A percentile compares a stretch with the other conserved stretches of the same genome.
phyloP scores from a whole-genome alignment of 768 basidiomycete genomes.

The Sutorius australiensis region DNA sequence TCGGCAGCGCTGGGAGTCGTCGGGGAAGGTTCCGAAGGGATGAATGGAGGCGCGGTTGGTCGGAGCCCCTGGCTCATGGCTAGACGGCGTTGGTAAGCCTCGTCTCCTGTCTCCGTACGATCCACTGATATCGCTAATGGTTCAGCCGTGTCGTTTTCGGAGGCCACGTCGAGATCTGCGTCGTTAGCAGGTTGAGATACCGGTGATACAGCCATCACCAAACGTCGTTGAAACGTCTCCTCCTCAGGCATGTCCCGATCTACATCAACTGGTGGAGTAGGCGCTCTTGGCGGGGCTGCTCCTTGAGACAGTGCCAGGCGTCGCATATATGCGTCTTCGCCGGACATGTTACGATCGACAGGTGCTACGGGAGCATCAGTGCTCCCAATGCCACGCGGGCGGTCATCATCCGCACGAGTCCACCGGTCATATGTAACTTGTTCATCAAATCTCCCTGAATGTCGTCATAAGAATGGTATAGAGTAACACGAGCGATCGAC shows the following conservation, averaged over 20 bases:
- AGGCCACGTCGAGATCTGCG: slow-evolving; percentile 17
- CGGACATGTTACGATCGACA: slow-evolving; percentile 51
- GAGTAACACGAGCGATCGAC: slow-evolving; percentile 7
- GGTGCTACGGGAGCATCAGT: slow-evolving; percentile 31
- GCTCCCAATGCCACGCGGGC: slow-evolving; percentile 24
- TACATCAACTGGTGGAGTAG: slow-evolving; percentile 35
- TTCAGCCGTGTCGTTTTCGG: slow-evolving; percentile 4
- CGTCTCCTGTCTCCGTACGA: slow-evolving; percentile 54
- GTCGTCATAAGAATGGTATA: slow-evolving; percentile 25
- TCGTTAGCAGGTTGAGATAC: slow-evolving; percentile 20
- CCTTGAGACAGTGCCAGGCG: slow-evolving; percentile 66
- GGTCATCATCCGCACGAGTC: slow-evolving; percentile 52
- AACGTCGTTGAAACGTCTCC: slow-evolving; percentile 71
- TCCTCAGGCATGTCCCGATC: slow-evolving; percentile 62
- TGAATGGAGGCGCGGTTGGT: slow-evolving; percentile 27
- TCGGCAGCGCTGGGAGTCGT: slow-evolving; percentile 20
- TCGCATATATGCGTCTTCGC: slow-evolving; percentile 79
- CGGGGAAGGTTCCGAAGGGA: slow-evolving; percentile 22
- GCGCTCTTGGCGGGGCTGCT: slow-evolving; percentile 13
- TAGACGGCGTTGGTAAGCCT: slow-evolving; percentile 61
- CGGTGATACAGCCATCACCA: slow-evolving; percentile 53
- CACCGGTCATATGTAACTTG: slow-evolving; percentile 47
- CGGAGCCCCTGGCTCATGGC: slow-evolving; percentile 48
- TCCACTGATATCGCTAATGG: not conserved
- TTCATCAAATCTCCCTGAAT: slow-evolving; percentile 34